phyloP scores from a whole-genome alignment of 305 asterid genomes.

The Fraxinus sp. region DNA sequence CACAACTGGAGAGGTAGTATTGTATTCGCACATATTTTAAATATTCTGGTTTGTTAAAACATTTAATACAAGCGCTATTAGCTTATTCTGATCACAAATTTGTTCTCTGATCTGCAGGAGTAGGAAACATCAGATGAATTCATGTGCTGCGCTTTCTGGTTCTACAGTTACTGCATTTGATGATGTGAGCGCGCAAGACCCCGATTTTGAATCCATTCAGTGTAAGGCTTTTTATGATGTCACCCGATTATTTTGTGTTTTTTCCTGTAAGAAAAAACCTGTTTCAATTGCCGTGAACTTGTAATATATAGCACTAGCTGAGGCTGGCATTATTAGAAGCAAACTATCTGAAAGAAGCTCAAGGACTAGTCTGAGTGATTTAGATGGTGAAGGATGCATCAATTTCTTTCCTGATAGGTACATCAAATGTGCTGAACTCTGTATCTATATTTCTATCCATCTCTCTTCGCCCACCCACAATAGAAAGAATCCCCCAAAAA shows the following conservation, averaged over 20 bases:
- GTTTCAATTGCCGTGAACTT: constrained; percentile 25
- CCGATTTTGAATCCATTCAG: constrained; percentile 77
- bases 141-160: constrained; percentile 71
- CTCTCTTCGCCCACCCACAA: neutral
- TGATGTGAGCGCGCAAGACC: constrained; percentile 69
- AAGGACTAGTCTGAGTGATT: constrained; percentile 26
- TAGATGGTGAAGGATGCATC: constrained; percentile 29
- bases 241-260: neutral
- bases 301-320: constrained; percentile 68
- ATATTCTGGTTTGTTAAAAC: constrained; percentile 1
- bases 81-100: constrained; percentile 9
- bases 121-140: constrained; percentile 51
- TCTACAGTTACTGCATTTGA: constrained; percentile 65
- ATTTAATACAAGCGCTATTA: constrained; percentile 1
- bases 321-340: constrained; percentile 82
- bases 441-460: neutral
- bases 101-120: constrained; percentile 47
- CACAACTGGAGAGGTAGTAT: constrained; percentile 71
- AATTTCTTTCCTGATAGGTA: constrained; percentile 77
- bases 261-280: neutral
- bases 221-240: constrained; percentile 43
- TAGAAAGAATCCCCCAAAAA: neutral
- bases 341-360: constrained; percentile 46
- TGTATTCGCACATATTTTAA: constrained; percentile 7
- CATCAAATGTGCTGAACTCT: constrained; percentile 7